Evolutionary conservation across 192 early-diverging fungal genomes (phyloP).

Genomic region (Rhizoclosmatium sp.): DNA sequence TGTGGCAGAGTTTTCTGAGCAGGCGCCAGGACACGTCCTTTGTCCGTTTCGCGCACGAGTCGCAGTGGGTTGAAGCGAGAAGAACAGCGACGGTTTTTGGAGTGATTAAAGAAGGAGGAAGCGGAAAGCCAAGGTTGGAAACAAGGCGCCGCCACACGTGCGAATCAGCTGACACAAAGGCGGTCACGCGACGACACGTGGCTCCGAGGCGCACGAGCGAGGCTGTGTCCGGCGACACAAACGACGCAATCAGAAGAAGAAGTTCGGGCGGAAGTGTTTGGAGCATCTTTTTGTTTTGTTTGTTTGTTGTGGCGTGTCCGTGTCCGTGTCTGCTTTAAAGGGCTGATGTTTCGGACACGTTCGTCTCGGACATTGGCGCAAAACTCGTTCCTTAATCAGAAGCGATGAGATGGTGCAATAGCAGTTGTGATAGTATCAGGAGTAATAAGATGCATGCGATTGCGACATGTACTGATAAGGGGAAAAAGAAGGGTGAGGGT

Average conservation of each 20-base stretch:
- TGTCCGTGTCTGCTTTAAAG: not conserved
- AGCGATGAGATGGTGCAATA: not conserved
- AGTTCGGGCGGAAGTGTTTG: not conserved
- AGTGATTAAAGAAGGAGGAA: not conserved
- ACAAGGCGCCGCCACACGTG: not conserved
- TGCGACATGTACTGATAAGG: no score
- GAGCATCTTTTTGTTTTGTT: not conserved
- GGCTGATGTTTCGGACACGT: no score
- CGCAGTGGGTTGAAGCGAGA: not conserved
- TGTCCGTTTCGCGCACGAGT: not conserved
- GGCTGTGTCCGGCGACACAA: not conserved
- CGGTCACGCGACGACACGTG: not conserved
- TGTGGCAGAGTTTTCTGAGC: not conserved
- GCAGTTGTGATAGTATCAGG: not conserved
- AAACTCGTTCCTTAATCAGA: not conserved
- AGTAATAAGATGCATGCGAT: no score
- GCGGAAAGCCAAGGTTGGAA: not conserved
- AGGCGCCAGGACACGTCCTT: not conserved
- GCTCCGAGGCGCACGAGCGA: not conserved
- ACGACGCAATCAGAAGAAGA: not conserved
- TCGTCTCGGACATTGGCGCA: no score
- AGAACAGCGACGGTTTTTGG: not conserved
- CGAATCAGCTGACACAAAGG: not conserved
- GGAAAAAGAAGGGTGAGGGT: no score
- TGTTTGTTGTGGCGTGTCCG: not conserved